phyloP scores from a whole-genome alignment of 116 monocot genomes.

The Iris pallida region DNA sequence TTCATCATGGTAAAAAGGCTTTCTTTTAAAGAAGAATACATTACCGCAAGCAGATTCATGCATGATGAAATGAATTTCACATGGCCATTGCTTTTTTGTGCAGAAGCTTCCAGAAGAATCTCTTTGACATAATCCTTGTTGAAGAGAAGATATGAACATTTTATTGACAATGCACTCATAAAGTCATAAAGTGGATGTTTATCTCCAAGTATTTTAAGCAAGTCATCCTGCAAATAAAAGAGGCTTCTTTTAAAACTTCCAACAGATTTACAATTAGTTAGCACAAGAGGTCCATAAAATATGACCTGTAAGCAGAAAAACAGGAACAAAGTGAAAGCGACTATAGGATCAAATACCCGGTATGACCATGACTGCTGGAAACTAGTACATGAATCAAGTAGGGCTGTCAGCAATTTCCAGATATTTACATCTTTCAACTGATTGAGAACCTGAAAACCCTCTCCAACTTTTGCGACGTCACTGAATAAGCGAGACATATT shows the following conservation, averaged over 20 bases:
- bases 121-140: constrained; percentile 82
- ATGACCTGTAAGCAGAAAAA: too few relatives aligned
- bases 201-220: constrained; percentile 86
- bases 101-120: constrained; percentile 51
- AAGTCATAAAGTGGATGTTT: constrained; percentile 84
- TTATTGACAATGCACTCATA: constrained; percentile 63
- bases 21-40: constrained; percentile 3
- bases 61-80: constrained; percentile 43
- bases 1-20: neutral
- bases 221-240: constrained; percentile 62
- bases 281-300: too few relatives aligned
- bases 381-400: constrained; percentile 66
- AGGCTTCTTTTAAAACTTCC: neutral
- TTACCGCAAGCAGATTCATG: constrained; percentile 89
- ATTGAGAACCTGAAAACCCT: constrained; percentile 75
- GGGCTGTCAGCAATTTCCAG: constrained; percentile 64
- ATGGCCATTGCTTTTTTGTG: constrained; percentile 44
- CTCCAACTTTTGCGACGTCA: constrained; percentile 80
- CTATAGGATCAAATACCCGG: constrained; percentile 72
- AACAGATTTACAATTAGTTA: neutral
- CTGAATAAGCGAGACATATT: constrained; percentile 80
- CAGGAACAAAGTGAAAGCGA: too few relatives aligned
- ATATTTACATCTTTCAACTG: constrained; percentile 84
- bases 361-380: constrained; percentile 58
- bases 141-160: constrained; percentile 88